Evolutionary conservation across 163 green algal genomes (phyloP).

Genomic region (Chlorella variabilis): DNA sequence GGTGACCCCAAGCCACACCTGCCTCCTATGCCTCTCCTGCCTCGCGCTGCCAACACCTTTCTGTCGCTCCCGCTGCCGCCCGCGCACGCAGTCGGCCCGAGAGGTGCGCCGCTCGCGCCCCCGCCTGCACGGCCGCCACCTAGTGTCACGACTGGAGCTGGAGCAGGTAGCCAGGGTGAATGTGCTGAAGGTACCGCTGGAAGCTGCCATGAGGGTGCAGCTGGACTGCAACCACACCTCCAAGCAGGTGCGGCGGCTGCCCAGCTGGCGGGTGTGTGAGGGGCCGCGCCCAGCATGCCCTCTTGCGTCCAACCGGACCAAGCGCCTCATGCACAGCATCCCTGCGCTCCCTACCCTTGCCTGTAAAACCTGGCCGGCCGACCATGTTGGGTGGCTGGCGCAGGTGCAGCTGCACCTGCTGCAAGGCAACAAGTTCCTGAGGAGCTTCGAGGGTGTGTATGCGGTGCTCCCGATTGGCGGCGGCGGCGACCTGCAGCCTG

Average conservation of each 20-base stretch:
- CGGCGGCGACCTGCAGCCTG: neutral
- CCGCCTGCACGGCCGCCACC: neutral
- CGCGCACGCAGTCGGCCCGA: constrained; percentile 3
- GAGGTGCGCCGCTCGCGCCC: neutral
- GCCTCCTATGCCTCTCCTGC: neutral
- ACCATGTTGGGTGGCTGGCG: too few species aligned
- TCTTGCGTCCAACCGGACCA: too few species aligned
- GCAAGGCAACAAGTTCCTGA: neutral
- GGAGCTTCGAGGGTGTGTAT: neutral
- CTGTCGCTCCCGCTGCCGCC: too few species aligned
- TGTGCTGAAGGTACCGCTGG: neutral
- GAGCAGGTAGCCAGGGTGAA: constrained; percentile 15
- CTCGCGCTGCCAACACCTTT: too few species aligned
- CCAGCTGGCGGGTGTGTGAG: neutral
- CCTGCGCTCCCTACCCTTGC: too few species aligned
- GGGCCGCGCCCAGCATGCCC: too few species aligned
- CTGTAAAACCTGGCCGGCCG: too few species aligned
- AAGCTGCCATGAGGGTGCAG: neutral
- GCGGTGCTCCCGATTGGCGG: neutral
- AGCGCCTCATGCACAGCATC: too few species aligned
- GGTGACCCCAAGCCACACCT: neutral
- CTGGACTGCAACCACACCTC: constrained; percentile 23
- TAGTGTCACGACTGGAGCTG: neutral
- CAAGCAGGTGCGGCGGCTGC: neutral
- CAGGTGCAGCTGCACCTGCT: constrained; percentile 11